Base-by-base conservation (phyloP, 2,329 filamentous ascomycete genomes). In the Fusarium redolens region DNA sequence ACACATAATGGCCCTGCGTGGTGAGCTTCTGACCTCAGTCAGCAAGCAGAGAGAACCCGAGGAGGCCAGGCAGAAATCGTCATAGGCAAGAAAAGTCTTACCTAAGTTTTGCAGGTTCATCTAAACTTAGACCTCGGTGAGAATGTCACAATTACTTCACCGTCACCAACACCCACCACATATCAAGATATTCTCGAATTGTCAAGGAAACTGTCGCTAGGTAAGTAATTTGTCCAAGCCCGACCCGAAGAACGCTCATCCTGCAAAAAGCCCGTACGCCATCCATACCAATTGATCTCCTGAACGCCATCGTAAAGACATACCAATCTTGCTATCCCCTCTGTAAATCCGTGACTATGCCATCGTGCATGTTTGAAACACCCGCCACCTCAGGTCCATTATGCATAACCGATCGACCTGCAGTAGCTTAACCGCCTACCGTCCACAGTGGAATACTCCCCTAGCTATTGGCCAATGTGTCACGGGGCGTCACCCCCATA, bases 401-500 rank as follows among this genome's bases (percentile, higher is more conserved):
- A 28, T 69, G 65, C 57, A 68, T 56, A 68, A 64, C 33, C 38
- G 69, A 72, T 70, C 60, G 43, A 52, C 69, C 62, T 68, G 68
- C 63, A 69, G 68, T 72, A 68, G 68, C 54, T 54, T 28, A 35
- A n/a, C 22, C 47, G 25, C 47, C 40, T 7, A 43, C 18, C 18
- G 22, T 35, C 52, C 40, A 44, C 14, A 25, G 43, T 30, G 20
- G 28, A 40, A 44, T 48, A 13, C 35, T 40, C 54, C 38, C 30
- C n/a, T 50, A 73, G 20, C 56, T 65, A 62, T 74, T 77, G 28
- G 72, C 60, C 13, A 77, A 22, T 7, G 55, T 50, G 41, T 78
- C 75, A 44, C 66, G 72, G 25, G 74, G 72, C 13, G 65, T 54
- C 9, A 73, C 69, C n/a, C 71, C 71, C 63, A 72, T 72, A 14